Base-by-base conservation (phyloP, 352 stramenopile genomes). In the Phytopythium delawarense region DNA sequence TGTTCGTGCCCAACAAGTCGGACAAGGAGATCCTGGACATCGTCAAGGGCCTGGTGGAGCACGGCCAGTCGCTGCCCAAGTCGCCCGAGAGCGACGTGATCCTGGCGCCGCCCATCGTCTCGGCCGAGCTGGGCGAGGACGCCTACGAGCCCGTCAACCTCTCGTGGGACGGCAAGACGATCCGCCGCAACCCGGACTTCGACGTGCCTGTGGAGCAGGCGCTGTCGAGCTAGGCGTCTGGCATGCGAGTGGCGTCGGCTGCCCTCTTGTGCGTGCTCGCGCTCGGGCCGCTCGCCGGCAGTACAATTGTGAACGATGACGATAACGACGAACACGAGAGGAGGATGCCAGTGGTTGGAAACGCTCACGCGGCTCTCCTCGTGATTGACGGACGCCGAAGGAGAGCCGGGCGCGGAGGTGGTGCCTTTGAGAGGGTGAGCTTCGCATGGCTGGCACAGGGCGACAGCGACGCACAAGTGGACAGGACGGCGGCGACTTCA, bases 1-100 rank as follows among this genome's bases (percentile, higher is more conserved):
- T 95, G 44, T 87, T 83, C 39, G 81, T 95, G 50, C 60, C 84
- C n/a, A 77, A 84, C 70, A 95, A 93, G 79, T 89, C 65, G 64
- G 82, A 92, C 66, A 86, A 91, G 56, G 84, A 95, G 76, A 86
- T 95, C 57, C 72, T 89, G 32, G 66, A 69, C 18, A 64, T 95
- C 39, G 48, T 95, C 45, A 88, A 92, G 66, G 79, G 67, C n/a
- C 79, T 95, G 50, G 85, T 92, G 21, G 74, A 85, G 62, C 75
- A 88, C 60, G 87, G 87, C 40, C 70, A 87, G 39, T 68, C 78
- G 69, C 61, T 93, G 61, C 84, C 87, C 46, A 92, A 91, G 74
- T 95, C 87, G 28, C 74, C 87, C n/a, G 87, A 95, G 71, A 95
- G 87, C 70, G 87, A 95, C 69, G 59, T 94, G 28, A 35, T 88